phyloP scores from a whole-genome alignment of 2,329 filamentous ascomycete species.

The Septoria petroselini region DNA sequence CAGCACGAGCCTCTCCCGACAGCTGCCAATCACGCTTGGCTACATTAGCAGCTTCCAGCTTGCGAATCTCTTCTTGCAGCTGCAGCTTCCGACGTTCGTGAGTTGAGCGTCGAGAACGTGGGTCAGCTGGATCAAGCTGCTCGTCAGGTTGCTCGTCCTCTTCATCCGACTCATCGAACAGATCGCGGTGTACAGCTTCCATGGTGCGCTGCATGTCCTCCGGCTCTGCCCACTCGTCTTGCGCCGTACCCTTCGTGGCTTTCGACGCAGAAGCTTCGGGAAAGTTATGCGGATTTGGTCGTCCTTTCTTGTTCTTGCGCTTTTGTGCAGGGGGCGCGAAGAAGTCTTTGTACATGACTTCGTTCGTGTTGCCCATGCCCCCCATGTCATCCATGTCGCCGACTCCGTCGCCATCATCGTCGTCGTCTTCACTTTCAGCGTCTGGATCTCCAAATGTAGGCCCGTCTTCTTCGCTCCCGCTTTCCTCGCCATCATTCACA shows the following conservation, averaged over 20 bases:
- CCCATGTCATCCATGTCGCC: slow-evolving; percentile 53
- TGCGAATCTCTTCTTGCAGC: slow-evolving; percentile 83
- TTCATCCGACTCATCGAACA: slow-evolving; percentile 79
- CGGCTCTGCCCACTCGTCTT: slow-evolving; percentile 44
- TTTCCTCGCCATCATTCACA: slow-evolving; percentile 45
- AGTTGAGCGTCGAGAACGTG: slow-evolving; percentile 71
- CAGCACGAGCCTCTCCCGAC: slow-evolving; percentile 78
- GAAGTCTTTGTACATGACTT: slow-evolving; percentile 88
- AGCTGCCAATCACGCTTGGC: slow-evolving; percentile 89
- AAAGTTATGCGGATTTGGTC: slow-evolving; percentile 55
- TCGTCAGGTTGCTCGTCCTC: slow-evolving; percentile 54
- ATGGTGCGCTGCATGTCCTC: slow-evolving; percentile 78
- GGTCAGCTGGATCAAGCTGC: slow-evolving; percentile 62
- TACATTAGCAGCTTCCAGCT: slow-evolving; percentile 82
- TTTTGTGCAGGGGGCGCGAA: slow-evolving; percentile 79
- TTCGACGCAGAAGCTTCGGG: slow-evolving; percentile 28
- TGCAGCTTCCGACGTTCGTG: slow-evolving; percentile 86
- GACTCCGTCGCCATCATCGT: slow-evolving; percentile 55
- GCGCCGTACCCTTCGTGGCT: slow-evolving; percentile 36
- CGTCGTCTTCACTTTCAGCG: slow-evolving; percentile 64
- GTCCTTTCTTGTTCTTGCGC: slow-evolving; percentile 52
- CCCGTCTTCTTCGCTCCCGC: slow-evolving; percentile 68
- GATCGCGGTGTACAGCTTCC: slow-evolving; percentile 78
- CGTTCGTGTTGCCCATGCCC: slow-evolving; percentile 72
- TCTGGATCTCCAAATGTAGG: slow-evolving; percentile 81